phyloP scores from a whole-genome alignment of 1,284 basidiomycete genomes.

The Cerrena zonata region DNA sequence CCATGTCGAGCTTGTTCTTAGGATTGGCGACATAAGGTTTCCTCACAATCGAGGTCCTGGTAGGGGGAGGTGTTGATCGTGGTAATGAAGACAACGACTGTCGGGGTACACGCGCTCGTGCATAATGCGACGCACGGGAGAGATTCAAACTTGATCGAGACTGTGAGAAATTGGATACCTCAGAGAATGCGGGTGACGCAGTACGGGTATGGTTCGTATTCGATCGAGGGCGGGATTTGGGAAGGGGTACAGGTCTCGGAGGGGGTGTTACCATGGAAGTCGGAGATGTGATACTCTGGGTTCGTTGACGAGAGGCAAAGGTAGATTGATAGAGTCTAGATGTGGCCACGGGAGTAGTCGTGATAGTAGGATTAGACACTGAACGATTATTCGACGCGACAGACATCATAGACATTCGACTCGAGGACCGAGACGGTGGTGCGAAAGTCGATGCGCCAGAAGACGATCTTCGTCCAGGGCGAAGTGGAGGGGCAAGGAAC shows the following conservation, averaged over 20 bases:
- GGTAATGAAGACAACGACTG: conserved; percentile 44
- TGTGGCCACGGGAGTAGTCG: conserved; percentile 18
- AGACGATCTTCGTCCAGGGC: conserved; percentile 40
- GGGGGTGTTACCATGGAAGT: conserved; percentile 24
- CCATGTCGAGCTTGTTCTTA: conserved; percentile 84
- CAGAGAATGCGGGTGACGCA: conserved; percentile 57
- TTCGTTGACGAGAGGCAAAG: conserved; percentile 75
- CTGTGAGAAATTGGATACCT: conserved; percentile 35
- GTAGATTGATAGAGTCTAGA: conserved; percentile 55
- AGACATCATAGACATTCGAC: conserved; percentile 43
- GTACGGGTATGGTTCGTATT: conserved; percentile 36
- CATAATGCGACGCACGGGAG: conserved; percentile 42
- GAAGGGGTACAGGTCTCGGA: conserved; percentile 24
- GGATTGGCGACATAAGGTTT: conserved; percentile 80
- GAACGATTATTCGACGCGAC: conserved; percentile 38
- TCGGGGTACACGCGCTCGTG: conserved; percentile 66
- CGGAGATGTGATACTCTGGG: conserved; percentile 51
- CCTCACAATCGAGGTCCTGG: conserved; percentile 33
- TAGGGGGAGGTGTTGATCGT: conserved; percentile 41
- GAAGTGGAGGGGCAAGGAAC: conserved; percentile 43
- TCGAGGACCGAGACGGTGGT: conserved; percentile 37
- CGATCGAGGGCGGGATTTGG: conserved; percentile 36
- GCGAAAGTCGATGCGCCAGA: conserved; percentile 36
- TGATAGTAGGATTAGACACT: conserved; percentile 48
- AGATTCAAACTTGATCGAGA: conserved; percentile 22